A percentile compares a stretch with the other conserved stretches of the same genome.
Evolutionary conservation across 1,139 yeast species (phyloP).

Genomic region (Wickerhamomyces sp.): DNA sequence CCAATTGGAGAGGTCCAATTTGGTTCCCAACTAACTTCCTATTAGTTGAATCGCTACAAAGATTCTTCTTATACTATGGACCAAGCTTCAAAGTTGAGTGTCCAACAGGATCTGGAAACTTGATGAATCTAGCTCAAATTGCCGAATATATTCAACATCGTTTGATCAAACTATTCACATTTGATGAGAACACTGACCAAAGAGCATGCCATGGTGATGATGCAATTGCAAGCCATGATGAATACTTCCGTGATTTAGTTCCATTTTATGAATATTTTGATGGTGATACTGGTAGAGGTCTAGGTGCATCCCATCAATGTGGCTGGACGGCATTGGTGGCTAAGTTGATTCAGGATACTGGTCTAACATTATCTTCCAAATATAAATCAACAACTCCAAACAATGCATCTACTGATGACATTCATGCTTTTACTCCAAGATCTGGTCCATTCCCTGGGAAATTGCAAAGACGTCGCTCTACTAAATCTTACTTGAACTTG

Average conservation of each 20-base stretch:
- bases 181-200: slow-evolving; percentile 58
- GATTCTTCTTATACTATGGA: slow-evolving; percentile 89
- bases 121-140: slow-evolving; percentile 80
- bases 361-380: slow-evolving; percentile 51
- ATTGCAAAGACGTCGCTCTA: slow-evolving; percentile 61
- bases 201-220: slow-evolving; percentile 80
- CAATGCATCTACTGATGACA: slow-evolving; percentile 26
- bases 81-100: slow-evolving; percentile 82
- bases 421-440: slow-evolving; percentile 22
- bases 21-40: slow-evolving; percentile 96
- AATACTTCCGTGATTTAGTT: slow-evolving; percentile 68
- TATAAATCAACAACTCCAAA: slow-evolving; percentile 32
- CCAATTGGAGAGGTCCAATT: slow-evolving; percentile 98
- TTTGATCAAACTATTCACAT: slow-evolving; percentile 71
- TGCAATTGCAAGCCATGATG: slow-evolving; percentile 60
- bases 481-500: slow-evolving; percentile 61
- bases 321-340: slow-evolving; percentile 98
- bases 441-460: slow-evolving; percentile 47
- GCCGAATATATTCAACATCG: slow-evolving; percentile 92
- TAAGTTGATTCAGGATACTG: slow-evolving; percentile 90
- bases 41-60: slow-evolving; percentile 81
- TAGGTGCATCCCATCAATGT: slow-evolving; percentile 94
- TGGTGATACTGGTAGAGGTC: slow-evolving; percentile 93
- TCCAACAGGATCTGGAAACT: slow-evolving; percentile 83
- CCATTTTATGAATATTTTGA: slow-evolving; percentile 90